Evolutionary conservation across 495 filamentous ascomycete genomes (phyloP), one percentile per base, ranked within the genome.

Genomic region (Alectoria sarmentosa): DNA sequence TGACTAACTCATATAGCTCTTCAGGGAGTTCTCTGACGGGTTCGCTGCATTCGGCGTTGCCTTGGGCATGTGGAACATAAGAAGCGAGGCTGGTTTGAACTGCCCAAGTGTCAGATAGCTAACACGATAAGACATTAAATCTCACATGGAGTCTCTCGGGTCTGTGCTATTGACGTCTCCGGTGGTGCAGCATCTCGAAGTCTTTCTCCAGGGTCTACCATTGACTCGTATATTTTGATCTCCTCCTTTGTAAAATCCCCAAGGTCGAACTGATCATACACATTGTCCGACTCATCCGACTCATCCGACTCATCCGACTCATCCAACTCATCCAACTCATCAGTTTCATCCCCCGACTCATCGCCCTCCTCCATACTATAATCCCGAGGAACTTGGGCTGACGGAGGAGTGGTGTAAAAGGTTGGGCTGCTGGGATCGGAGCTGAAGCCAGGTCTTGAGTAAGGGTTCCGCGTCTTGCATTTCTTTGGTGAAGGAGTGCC

Each of bases 221-320:
- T 62, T 0, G 48, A n/a, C 36, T 68, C 62, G 39, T 52, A 62
- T 36, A 3, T n/a, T 8, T 62, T 59, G 15, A 59, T 26, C 60
- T 68, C 66, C 23, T 68, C 58, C 14, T 28, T 46, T 1, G 58
- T 65, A 26, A 65, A 62, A 3, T 46, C 63, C 17, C 42, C 54
- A 19, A 62, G 32, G 28, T 65, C 59, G 34, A 63, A 68, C 38
- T 68, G 32, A 30, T 65, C 62, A 41, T 48, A 38, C 1, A 48
- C 41, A 46, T 48, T 14, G 10, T 41, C 42, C 2, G 38, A 23
- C n/a, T 34, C 42, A 1, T 59, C 39, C 39, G 30, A 39, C 30
- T 41, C n/a, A 10, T 28, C 21, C 2, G 38, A 23, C n/a, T 34
- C 42, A 1, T 59, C 39, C 39, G 30, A 39, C 30, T 41, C n/a